Evolutionary conservation across 1,139 yeast genomes (phyloP).

Genomic region (Neolecta irregularis): DNA sequence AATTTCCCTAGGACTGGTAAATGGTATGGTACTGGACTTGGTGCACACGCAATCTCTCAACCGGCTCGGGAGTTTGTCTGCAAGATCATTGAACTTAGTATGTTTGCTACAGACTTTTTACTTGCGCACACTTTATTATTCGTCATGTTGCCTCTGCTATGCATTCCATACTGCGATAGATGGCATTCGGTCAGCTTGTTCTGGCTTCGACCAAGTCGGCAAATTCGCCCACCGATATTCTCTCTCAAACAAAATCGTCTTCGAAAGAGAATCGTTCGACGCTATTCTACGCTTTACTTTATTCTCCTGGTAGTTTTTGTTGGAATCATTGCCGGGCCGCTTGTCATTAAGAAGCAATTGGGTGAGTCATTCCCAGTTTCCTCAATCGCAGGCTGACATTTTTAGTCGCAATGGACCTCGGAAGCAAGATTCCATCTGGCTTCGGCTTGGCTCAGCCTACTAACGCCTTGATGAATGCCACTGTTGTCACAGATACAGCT

Average conservation of each 20-base stretch:
- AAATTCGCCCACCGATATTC: conserved; percentile 96
- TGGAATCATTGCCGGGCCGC: conserved; percentile 80
- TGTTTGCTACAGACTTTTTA: conserved; percentile 91
- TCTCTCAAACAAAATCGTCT: conserved; percentile 92
- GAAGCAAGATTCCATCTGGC: too few species aligned
- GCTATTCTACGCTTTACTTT: conserved; percentile 76
- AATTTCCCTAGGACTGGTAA: conserved; percentile 44
- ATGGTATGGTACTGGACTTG: conserved; percentile 93
- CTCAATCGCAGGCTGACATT: conserved; percentile 1
- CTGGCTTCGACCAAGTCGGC: conserved; percentile 97
- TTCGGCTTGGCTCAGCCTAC: conserved; percentile 4
- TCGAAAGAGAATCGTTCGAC: conserved; percentile 96
- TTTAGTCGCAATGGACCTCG: conserved; percentile 1
- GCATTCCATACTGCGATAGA: conserved; percentile 80
- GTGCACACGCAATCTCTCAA: conserved; percentile 91
- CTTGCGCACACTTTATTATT: conserved; percentile 81
- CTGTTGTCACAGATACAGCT: neutral
- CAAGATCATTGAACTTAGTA: conserved; percentile 83
- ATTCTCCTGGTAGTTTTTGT: conserved; percentile 52
- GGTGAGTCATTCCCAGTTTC: conserved; percentile 22
- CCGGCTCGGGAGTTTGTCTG: conserved; percentile 94
- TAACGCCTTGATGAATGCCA: conserved; percentile 16
- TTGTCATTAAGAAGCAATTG: too few species aligned
- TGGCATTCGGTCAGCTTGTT: conserved; percentile 97
- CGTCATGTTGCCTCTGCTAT: conserved; percentile 74